Base-by-base conservation (phyloP, 192 early-diverging fungal species). In the Entophlyctis helioformis region DNA sequence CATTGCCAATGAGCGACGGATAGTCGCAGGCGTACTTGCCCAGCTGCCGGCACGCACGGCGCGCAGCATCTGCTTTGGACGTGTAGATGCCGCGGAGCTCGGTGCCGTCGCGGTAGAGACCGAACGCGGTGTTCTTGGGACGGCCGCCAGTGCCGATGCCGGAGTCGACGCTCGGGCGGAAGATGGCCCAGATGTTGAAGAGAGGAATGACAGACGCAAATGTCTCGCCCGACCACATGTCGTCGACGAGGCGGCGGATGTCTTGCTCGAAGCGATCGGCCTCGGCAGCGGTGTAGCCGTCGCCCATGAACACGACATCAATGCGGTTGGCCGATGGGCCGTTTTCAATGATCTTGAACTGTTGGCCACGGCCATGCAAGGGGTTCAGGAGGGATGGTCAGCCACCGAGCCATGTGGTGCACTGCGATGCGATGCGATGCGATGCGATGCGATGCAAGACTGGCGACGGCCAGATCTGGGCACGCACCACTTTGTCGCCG, bases 291-390 rank as follows among this genome's bases (percentile, higher is more conserved):
- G 70, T 73, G 47, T 79, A 79, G 12, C 76, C 76, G 55, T 79
- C 76, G 20, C 76, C 57, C 73, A 79, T 77, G 21, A 79, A 72
- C n/a, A 74, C 71, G 34, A 73, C 68, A 36, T 71, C 64, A 19
- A 79, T 69, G 23, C 76, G 53, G 57, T 79, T 79, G 13, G 34
- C 45, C 26, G 70, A 59, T 18, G 61, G 59, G 11, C 76, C 76
- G 26, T 47, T 69, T 29, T 71, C 53, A 15, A 78, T 56, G 6
- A 74, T 42, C 34, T 71, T 34, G 32, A 51, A 15, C 19, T 44
- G n/a, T n/a, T n/a, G n/a, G n/a, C n/a, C n/a, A n/a, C n/a, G n/a
- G n/a, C n/a, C n/a, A n/a, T n/a, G n/a, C n/a, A n/a, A n/a, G n/a
- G n/a, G n/a, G n/a, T n/a, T n/a, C n/a, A n/a, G n/a, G n/a, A n/a